Evolutionary conservation across 73 alveolate genomes (phyloP).

Genomic region (Urostyla sp.): DNA sequence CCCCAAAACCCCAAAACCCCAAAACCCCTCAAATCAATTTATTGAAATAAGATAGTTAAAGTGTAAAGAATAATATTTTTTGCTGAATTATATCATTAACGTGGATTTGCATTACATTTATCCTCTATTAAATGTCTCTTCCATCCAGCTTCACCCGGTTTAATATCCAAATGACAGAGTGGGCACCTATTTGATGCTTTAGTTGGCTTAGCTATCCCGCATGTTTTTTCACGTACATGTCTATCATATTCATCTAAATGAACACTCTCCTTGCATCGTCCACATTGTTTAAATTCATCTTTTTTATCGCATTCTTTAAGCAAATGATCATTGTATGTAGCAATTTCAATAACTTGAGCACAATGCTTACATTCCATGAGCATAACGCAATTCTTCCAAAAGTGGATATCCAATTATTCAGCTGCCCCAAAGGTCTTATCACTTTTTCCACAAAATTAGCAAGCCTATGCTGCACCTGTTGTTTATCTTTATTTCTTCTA

Average conservation of each 20-base stretch:
- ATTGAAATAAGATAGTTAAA: too few relatives aligned
- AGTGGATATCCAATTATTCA: slow-evolving; percentile 72
- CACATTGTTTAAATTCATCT: slow-evolving; percentile 71
- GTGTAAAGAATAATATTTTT: neutral
- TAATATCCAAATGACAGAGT: slow-evolving; percentile 93
- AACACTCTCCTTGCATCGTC: slow-evolving; percentile 86
- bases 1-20: slow-evolving; percentile 6
- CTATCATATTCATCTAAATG: slow-evolving; percentile 61
- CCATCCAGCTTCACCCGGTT: slow-evolving; percentile 88
- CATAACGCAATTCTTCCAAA: slow-evolving; percentile 78
- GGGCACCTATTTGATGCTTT: slow-evolving; percentile 94
- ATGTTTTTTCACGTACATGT: slow-evolving; percentile 72
- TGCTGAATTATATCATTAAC: slow-evolving; percentile 27
- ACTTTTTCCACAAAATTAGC: slow-evolving; percentile 70
- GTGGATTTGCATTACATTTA: slow-evolving; percentile 77
- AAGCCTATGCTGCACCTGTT: slow-evolving; percentile 45
- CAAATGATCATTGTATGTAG: slow-evolving; percentile 74
- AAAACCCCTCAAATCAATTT: neutral
- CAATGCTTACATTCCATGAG: slow-evolving; percentile 73
- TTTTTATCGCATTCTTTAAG: slow-evolving; percentile 74
- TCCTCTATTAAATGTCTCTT: slow-evolving; percentile 80
- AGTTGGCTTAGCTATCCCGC: slow-evolving; percentile 74
- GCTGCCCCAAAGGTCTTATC: slow-evolving; percentile 27
- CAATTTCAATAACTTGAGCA: slow-evolving; percentile 71
- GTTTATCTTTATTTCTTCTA: slow-evolving; percentile 10